phyloP scores from a whole-genome alignment of 78 protist species.

The Isochrysis galbana region DNA sequence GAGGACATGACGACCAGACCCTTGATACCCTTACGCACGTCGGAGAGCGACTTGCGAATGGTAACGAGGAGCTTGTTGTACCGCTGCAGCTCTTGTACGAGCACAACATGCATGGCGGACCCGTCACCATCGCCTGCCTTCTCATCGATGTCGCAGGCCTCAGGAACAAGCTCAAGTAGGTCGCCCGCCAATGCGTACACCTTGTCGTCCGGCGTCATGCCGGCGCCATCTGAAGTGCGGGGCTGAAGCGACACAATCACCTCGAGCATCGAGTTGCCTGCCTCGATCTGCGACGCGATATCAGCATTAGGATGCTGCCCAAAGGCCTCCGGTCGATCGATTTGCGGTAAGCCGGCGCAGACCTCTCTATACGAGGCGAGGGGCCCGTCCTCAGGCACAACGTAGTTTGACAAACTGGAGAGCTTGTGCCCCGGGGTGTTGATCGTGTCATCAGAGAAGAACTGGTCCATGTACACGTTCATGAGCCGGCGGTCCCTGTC shows the following conservation, averaged over 20 bases:
- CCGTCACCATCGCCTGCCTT: constrained; percentile 8
- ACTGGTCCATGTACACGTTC: constrained; percentile 65
- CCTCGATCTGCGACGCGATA: constrained; percentile 72
- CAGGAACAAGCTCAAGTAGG: constrained; percentile 43
- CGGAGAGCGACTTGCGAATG: constrained; percentile 51
- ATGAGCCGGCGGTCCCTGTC: constrained; percentile 80
- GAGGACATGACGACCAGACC: constrained; percentile 83
- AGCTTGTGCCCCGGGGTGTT: constrained; percentile 42
- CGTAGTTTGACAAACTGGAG: constrained; percentile 54
- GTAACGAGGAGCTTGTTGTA: constrained; percentile 67
- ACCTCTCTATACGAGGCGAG: constrained; percentile 48
- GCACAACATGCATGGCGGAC: constrained; percentile 36
- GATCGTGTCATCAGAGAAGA: constrained; percentile 55
- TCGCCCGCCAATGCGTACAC: constrained; percentile 38
- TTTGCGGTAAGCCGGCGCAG: constrained; percentile 60
- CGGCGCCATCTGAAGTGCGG: not conserved
- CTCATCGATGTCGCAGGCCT: constrained; percentile 28
- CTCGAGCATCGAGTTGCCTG: constrained; percentile 59
- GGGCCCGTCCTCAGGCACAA: constrained; percentile 74
- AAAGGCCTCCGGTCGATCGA: constrained; percentile 82
- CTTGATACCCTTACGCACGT: constrained; percentile 66
- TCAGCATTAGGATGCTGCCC: constrained; percentile 94
- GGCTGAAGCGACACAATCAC: constrained; percentile 79
- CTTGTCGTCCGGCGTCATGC: constrained; percentile 24
- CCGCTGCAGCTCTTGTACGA: constrained; percentile 80